Base-by-base conservation (phyloP, 2,329 filamentous ascomycete genomes). In the Pseudogymnoascus verrucosus region DNA sequence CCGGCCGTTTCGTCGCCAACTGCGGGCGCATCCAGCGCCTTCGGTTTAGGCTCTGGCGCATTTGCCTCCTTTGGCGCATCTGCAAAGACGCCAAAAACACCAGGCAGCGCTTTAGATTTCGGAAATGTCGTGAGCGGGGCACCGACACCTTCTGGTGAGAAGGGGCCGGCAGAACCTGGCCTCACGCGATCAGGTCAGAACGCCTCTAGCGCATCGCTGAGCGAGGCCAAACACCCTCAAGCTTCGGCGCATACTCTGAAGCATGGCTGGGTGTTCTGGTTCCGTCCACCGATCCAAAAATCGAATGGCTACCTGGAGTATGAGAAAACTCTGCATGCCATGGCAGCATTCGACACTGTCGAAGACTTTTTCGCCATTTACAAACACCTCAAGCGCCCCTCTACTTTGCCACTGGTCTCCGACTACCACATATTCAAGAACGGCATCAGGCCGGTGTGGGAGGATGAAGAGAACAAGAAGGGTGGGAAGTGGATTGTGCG, bases 351-450 rank as follows among this genome's bases (percentile, higher is more conserved):
- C 72, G 83, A 84, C 65, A 91, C 90, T 5, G 91, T 85, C 60
- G 92, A 98, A 77, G 90, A 95, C 65, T 98, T 99, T 74, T 97
- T 92, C 86, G 82, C 85, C 59, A 87, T 96, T 39, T 98, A 96
- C 74, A 81, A 84, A 63, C 92, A 98, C 76, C 82, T 99, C 59
- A 96, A 96, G 78, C 86, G 90, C 28, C 95, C 96, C 2, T 98
- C 93, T 37, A 80, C 84, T 36, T 81, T 99, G 64, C 93, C 93
- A 5, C 88, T 93, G 4, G 93, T 98, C 31, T 97, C 93, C 23
- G 95, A 99, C 77, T 99, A 97, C 74, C 95, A 99, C 75, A 88
- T 99, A 65, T 99, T 99, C 81, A 96, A 95, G 77, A 92, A 95
- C 73, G 93, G 93, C 63, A 93, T 99, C 66, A 87, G 95, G 65